These are phyloP conservation scores for Exophiala bonariae DNA, from an alignment of 2,329 filamentous ascomycete species.

Conservation along the genomic window DNA sequence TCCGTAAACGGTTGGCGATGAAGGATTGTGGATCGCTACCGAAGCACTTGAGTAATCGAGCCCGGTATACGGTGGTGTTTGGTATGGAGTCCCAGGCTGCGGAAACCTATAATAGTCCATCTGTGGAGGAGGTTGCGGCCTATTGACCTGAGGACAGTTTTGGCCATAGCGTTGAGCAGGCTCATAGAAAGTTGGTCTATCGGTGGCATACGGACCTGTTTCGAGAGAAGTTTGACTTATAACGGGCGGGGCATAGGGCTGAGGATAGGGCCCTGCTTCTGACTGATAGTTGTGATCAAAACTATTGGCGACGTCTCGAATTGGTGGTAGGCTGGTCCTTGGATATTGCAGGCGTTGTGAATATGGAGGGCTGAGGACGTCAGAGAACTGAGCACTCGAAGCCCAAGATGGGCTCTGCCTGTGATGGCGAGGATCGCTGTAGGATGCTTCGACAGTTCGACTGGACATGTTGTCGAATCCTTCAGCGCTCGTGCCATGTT, in stretches of 20 bases:
- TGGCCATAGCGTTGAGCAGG: slow-evolving; percentile 18
- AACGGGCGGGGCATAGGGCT: slow-evolving; percentile 1
- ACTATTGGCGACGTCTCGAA: slow-evolving; percentile 13
- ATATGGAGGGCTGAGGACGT: slow-evolving; percentile 12
- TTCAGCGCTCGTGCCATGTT: slow-evolving; percentile 15
- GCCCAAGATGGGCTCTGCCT: slow-evolving; percentile 20
- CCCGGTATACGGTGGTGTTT: slow-evolving; percentile 16
- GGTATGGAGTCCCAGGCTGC: slow-evolving; percentile 8
- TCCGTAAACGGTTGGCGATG: slow-evolving; percentile 14
- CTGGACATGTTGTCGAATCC: slow-evolving; percentile 20
- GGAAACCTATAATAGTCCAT: slow-evolving; percentile 16
- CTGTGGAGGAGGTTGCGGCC: slow-evolving; percentile 7
- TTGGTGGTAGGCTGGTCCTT: slow-evolving; percentile 16
- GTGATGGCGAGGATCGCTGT: slow-evolving; percentile 11
- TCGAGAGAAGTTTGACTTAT: slow-evolving; percentile 6
- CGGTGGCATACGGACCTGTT: slow-evolving; percentile 7
- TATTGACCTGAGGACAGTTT: slow-evolving; percentile 11
- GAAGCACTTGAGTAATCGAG: slow-evolving; percentile 17
- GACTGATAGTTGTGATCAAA: slow-evolving; percentile 12
- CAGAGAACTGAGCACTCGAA: slow-evolving; percentile 12
- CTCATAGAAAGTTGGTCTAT: slow-evolving; percentile 19
- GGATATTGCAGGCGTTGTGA: slow-evolving; percentile 11
- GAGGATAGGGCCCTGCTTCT: slow-evolving; percentile 10
- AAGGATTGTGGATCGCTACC: slow-evolving; percentile 6
- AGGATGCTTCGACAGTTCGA: slow-evolving; percentile 17